Evolutionary conservation across 805 yeast genomes (phyloP), one percentile per base, ranked within the genome.

Genomic region (Lipomyces starkeyi): DNA sequence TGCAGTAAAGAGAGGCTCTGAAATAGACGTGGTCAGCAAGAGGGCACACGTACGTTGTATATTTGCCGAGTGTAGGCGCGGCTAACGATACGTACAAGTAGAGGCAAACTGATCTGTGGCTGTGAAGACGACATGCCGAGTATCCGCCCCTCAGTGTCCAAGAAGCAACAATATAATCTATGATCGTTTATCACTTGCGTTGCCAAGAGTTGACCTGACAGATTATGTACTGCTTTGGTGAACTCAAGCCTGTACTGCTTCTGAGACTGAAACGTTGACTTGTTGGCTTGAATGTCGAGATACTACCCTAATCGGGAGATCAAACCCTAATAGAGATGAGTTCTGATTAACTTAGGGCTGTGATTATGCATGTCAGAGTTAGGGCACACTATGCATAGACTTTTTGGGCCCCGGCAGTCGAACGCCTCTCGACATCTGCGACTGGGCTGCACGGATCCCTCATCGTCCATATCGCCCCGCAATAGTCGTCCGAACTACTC

Each of bases 1-100:
- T 66, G 64, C 20, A 71, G 65, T 25, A 71, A 20, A 9, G 72
- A 66, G 25, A 69, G 62, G 27, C 72, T 63, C 72, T 69, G 62
- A 43, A 43, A 43, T 17, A 25, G n/a, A 9, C 20, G 34, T 53
- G 34, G 59, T n/a, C 25, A 62, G 59, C 27, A 49, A 43, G 14
- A 43, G 3, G 49, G 22, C 25, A 43, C 22, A 43, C 20, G 22
- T 43, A 43, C n/a, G 3, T n/a, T 6, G 49, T 58, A 43, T 37
- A 25, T 37, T 32, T n/a, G 59, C 34, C 27, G 29, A 29, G 53
- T 7, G n/a, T 6, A 17, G 25, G 37, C 14, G 17, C 59, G 25
- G 59, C 59, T 25, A 17, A 11, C 9, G 40, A 29, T 29, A 49
- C 64, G 6, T 27, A 64, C 67, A 58, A 64, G 56, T 3, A 61